Evolutionary conservation across 805 yeast species (phyloP).

Genomic region (Nakazawaea wickerhamii): DNA sequence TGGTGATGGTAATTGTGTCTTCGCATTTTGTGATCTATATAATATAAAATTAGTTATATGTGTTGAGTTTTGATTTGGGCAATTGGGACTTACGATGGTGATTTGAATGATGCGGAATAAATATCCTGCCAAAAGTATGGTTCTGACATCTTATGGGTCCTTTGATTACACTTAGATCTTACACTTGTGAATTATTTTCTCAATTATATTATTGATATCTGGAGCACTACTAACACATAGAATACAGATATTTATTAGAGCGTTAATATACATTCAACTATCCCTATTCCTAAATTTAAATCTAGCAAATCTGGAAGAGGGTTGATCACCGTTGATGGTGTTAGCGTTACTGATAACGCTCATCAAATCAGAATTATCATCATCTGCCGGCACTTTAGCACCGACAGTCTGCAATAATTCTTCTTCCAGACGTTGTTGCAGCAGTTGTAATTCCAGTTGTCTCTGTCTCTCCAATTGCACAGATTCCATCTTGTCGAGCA

Average conservation of each 20-base stretch:
- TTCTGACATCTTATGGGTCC: background rate
- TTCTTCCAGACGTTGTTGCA: slow-evolving; percentile 1
- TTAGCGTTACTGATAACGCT: slow-evolving; percentile 3
- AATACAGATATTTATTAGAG: too few relatives aligned
- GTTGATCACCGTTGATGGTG: background rate
- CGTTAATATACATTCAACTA: background rate
- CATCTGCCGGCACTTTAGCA: background rate
- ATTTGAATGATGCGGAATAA: slow-evolving; percentile 2
- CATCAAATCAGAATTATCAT: slow-evolving; percentile 4
- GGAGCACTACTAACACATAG: too few relatives aligned
- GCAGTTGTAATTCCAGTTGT: background rate
- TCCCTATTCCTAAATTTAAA: slow-evolving; percentile 11
- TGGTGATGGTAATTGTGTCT: slow-evolving; percentile 2
- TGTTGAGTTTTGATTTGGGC: background rate
- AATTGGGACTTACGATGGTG: background rate
- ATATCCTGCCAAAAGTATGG: slow-evolving; percentile 2
- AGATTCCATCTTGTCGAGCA: slow-evolving; percentile 50
- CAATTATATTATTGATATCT: too few relatives aligned
- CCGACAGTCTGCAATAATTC: background rate
- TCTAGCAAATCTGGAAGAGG: slow-evolving; percentile 11
- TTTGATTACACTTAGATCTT: background rate
- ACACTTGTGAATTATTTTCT: background rate
- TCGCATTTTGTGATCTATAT: background rate
- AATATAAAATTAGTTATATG: too few relatives aligned
- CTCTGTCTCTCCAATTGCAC: slow-evolving; percentile 16